Percentiles rank a stretch among this genome's conserved stretches.
phyloP scores from a whole-genome alignment of 2,329 filamentous ascomycete genomes.

The Tolypocladium paradoxum region DNA sequence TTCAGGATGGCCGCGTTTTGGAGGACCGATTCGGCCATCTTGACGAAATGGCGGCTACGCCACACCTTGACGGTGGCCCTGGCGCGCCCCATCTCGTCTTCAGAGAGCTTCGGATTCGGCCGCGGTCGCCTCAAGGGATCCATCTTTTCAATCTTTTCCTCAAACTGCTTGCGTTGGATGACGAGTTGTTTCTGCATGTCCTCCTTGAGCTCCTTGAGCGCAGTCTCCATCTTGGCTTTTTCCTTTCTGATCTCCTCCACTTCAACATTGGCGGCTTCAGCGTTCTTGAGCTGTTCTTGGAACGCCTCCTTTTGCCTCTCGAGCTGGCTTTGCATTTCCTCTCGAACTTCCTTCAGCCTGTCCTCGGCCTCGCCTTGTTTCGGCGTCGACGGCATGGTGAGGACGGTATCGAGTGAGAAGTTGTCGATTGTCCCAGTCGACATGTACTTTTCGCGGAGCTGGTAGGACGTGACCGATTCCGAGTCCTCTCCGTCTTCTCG shows the following conservation, averaged over 20 bases:
- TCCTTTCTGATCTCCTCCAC: constrained; percentile 76
- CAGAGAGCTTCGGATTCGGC: constrained; percentile 53
- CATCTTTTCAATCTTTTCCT: constrained; percentile 71
- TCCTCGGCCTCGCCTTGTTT: constrained; percentile 68
- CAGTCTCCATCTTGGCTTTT: constrained; percentile 77
- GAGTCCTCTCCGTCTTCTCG: constrained; percentile 81
- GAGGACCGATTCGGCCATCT: constrained; percentile 85
- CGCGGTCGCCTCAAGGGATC: constrained; percentile 52
- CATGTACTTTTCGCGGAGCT: constrained; percentile 86
- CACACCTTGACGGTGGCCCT: constrained; percentile 60
- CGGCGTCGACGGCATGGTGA: constrained; percentile 92
- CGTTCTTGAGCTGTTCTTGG: constrained; percentile 63
- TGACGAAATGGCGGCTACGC: constrained; percentile 77
- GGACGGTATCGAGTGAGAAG: constrained; percentile 84
- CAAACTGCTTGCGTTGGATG: constrained; percentile 73
- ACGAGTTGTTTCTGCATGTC: constrained; percentile 83
- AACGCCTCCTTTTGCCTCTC: constrained; percentile 80
- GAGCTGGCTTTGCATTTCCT: constrained; percentile 74
- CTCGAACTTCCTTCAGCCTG: constrained; percentile 59
- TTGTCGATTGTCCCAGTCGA: constrained; percentile 92
- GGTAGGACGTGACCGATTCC: constrained; percentile 81
- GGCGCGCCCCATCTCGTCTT: constrained; percentile 62
- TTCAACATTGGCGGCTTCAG: constrained; percentile 65
- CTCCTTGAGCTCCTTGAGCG: constrained; percentile 64
- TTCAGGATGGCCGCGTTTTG: constrained; percentile 83